Conservation (phyloP, 2,329 filamentous ascomycete genomes). For the Pseudonectria buxi region DNA sequence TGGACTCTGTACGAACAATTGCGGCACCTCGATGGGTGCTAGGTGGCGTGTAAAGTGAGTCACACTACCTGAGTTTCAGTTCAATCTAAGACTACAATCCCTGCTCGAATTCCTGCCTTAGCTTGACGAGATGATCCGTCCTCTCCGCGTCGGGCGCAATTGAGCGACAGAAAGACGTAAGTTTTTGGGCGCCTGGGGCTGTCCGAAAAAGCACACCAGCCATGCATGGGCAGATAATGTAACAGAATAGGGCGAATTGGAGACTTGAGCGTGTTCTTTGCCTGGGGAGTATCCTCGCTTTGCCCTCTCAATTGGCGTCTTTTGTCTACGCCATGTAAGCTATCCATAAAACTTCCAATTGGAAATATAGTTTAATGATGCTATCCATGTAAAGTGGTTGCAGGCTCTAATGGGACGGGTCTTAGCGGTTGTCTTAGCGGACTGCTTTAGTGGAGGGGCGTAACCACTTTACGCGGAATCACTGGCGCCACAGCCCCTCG, state of each 20-base stretch:
- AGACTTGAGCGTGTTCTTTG: too few species aligned
- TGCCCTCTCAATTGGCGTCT: too few species aligned
- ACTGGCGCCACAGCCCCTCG: slow-evolving; percentile 18
- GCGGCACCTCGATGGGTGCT: slow-evolving; percentile 3
- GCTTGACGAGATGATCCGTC: slow-evolving; percentile 12
- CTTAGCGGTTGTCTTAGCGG: slow-evolving; percentile 10
- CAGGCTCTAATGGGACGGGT: slow-evolving; percentile 1
- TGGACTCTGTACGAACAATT: too few species aligned
- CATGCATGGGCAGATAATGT: too few species aligned
- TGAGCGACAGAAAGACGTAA: slow-evolving; percentile 7
- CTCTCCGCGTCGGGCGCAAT: slow-evolving; percentile 10
- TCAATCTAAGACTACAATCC: slow-evolving; percentile 19
- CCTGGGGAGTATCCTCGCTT: too few species aligned
- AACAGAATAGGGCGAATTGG: too few species aligned
- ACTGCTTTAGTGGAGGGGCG: slow-evolving; percentile 14
- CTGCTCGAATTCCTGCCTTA: slow-evolving; percentile 15
- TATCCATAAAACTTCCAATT: too few species aligned
- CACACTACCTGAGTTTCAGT: slow-evolving; percentile 22
- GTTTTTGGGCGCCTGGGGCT: background rate
- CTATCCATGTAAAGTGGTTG: background rate
- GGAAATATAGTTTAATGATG: too few species aligned
- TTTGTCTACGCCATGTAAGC: too few species aligned
- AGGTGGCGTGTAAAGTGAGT: slow-evolving; percentile 18
- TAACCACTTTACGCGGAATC: slow-evolving; percentile 24
- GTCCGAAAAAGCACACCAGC: background rate